Evolutionary conservation across 176 grass and related monocot genomes (phyloP).

Genomic region (Carex myosuroides): DNA sequence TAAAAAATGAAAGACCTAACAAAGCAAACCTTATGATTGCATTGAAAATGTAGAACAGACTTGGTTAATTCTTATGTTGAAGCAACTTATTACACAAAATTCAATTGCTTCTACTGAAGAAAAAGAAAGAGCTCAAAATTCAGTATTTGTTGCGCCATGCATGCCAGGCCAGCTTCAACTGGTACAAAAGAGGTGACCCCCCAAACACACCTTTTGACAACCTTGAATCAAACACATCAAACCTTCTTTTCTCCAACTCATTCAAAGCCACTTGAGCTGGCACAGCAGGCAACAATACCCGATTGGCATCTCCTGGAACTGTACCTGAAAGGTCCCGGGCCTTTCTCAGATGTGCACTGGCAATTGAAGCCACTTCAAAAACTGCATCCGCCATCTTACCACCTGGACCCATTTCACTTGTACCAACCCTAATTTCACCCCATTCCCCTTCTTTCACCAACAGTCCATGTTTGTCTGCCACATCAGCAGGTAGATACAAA

Average conservation of each 20-base stretch:
- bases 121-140: not conserved
- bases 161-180: slow-evolving; percentile 82
- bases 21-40: not conserved
- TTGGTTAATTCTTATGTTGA: not conserved
- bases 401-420: slow-evolving; percentile 46
- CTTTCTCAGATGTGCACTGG: slow-evolving; percentile 66
- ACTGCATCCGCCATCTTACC: slow-evolving; percentile 58
- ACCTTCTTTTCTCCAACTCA: slow-evolving; percentile 40
- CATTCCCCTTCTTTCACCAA: slow-evolving; percentile 38
- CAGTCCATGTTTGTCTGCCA: slow-evolving; percentile 58
- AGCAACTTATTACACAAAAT: not conserved
- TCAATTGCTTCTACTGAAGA: slow-evolving; percentile 13
- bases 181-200: slow-evolving; percentile 70
- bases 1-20: not conserved
- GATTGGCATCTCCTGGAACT: slow-evolving; percentile 45
- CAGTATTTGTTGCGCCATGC: slow-evolving; percentile 42
- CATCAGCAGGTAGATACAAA: slow-evolving; percentile 53
- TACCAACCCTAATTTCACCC: slow-evolving; percentile 44
- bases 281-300: slow-evolving; percentile 56
- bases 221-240: slow-evolving; percentile 77
- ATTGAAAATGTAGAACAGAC: not conserved
- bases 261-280: slow-evolving; percentile 69
- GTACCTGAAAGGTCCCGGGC: slow-evolving; percentile 47
- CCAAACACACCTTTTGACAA: slow-evolving; percentile 61
- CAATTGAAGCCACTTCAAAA: slow-evolving; percentile 74